phyloP scores from a whole-genome alignment of 371 early-diverging fungal genomes.

The Syncephalastrum monosporum region DNA sequence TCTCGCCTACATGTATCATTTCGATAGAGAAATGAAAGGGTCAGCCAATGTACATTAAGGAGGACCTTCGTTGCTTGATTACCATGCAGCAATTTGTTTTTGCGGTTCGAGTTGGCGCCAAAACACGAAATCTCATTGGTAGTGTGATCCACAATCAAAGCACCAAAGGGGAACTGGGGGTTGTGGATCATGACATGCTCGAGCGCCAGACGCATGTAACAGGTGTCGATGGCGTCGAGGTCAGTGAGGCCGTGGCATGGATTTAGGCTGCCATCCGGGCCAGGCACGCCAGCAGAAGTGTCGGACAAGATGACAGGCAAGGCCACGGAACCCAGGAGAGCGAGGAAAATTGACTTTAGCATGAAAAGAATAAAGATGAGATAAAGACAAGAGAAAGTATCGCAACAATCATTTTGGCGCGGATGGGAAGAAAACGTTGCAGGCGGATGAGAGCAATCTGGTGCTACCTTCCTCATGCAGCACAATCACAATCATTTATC shows the following conservation, averaged over 20 bases:
- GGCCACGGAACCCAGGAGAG: too few species aligned
- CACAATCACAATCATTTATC: too few species aligned
- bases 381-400: too few species aligned
- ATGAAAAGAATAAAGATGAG: too few species aligned
- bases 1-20: constrained; percentile 22
- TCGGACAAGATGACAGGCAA: too few species aligned
- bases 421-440: too few species aligned
- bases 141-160: constrained; percentile 34
- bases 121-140: constrained; percentile 35
- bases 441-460: too few species aligned
- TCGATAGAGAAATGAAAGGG: not conserved
- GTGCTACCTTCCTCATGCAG: too few species aligned
- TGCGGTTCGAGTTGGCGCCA: constrained; percentile 30
- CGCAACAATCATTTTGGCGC: too few species aligned
- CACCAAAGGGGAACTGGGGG: constrained; percentile 29
- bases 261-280: constrained; percentile 12
- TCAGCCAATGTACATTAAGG: not conserved
- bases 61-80: not conserved
- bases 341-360: too few species aligned
- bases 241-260: constrained; percentile 10
- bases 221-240: constrained; percentile 21
- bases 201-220: constrained; percentile 33
- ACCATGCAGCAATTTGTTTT: constrained; percentile 35
- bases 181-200: constrained; percentile 32
- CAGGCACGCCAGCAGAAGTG: not conserved